phyloP scores from a whole-genome alignment of 2,329 filamentous ascomycete species.

The Penicillium sp. region DNA sequence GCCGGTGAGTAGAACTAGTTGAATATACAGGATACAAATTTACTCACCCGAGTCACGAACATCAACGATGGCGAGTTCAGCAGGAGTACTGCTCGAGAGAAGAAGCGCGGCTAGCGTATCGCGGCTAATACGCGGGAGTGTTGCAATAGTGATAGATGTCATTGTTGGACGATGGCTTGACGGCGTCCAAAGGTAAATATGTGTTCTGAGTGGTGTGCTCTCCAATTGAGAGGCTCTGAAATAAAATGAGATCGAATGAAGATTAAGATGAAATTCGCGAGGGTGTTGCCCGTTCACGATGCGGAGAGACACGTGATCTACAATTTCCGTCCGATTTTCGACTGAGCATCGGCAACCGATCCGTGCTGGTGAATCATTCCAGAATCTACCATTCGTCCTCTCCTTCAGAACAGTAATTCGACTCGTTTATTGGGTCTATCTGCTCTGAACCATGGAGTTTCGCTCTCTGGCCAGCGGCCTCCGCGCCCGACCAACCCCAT shows the following conservation, averaged over 20 bases:
- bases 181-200: not conserved
- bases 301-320: constrained; percentile 23
- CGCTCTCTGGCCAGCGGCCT: constrained; percentile 33
- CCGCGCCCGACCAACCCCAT: constrained; percentile 32
- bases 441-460: constrained; percentile 28
- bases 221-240: not conserved
- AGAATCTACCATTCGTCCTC: too few species aligned
- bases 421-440: constrained; percentile 4
- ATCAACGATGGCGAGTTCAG: constrained; percentile 71
- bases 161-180: constrained; percentile 15
- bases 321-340: constrained; percentile 26
- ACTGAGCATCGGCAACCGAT: constrained; percentile 9
- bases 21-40: not conserved
- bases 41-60: constrained; percentile 74
- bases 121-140: constrained; percentile 65
- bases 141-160: constrained; percentile 60
- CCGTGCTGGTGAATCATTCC: not conserved
- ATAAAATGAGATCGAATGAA: too few species aligned
- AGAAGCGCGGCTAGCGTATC: constrained; percentile 66
- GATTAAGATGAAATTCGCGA: too few species aligned
- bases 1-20: not conserved
- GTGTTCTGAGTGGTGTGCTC: not conserved
- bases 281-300: constrained; percentile 1
- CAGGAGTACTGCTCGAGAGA: constrained; percentile 48
- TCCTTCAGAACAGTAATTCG: not conserved